Evolutionary conservation across 2,329 filamentous ascomycete genomes (phyloP).

Genomic region (Amesomyces nigricolor): DNA sequence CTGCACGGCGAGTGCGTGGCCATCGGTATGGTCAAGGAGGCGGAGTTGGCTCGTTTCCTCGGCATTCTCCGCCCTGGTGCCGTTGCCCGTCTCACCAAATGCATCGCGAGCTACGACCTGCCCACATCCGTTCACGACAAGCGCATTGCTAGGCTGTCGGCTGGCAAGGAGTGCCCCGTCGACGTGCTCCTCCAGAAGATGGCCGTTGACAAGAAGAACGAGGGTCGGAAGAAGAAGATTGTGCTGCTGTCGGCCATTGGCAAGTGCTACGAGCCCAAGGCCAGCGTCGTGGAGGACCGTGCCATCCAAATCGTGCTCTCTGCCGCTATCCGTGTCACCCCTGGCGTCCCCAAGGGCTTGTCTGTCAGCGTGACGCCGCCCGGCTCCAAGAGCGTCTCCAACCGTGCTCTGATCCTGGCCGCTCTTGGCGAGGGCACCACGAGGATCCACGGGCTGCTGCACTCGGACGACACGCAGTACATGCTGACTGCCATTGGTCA

Average conservation of each 20-base stretch:
- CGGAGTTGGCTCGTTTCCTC: constrained; percentile 83
- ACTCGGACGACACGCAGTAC: constrained; percentile 94
- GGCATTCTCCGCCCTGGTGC: constrained; percentile 80
- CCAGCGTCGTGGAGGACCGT: constrained; percentile 81
- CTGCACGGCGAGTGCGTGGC: constrained; percentile 94
- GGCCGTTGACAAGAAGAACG: constrained; percentile 98
- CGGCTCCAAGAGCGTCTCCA: constrained; percentile 96
- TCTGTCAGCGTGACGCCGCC: constrained; percentile 78
- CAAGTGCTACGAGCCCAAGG: constrained; percentile 77
- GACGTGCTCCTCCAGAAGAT: constrained; percentile 85
- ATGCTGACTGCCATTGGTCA: constrained; percentile 90
- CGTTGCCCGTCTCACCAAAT: constrained; percentile 84
- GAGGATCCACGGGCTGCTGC: constrained; percentile 83
- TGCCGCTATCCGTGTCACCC: constrained; percentile 66
- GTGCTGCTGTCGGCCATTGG: constrained; percentile 89
- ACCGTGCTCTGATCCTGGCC: constrained; percentile 87
- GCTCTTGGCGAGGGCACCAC: constrained; percentile 83
- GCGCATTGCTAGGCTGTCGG: constrained; percentile 72
- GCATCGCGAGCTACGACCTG: constrained; percentile 87
- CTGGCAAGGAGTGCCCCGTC: constrained; percentile 81
- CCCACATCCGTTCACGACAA: constrained; percentile 82
- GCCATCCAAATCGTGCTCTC: constrained; percentile 80
- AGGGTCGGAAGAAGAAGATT: constrained; percentile 91
- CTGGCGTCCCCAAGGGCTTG: constrained; percentile 61
- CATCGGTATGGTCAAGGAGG: constrained; percentile 98